phyloP scores from a whole-genome alignment of 768 basidiomycete species.

The Pleurotus platypus region DNA sequence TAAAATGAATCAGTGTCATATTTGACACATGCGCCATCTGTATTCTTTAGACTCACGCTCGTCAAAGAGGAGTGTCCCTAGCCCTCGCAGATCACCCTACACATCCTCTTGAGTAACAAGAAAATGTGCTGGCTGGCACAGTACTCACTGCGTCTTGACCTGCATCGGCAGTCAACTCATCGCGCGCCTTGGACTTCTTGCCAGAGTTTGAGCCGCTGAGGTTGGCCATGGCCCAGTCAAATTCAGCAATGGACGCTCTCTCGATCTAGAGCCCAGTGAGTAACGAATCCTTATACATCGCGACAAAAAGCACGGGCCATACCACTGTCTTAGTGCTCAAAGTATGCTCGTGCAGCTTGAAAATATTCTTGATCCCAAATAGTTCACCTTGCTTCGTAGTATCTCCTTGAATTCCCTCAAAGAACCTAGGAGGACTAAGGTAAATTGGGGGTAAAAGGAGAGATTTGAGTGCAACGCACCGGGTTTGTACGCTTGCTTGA shows the following conservation, averaged over 20 bases:
- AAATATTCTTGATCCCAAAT: slow-evolving; percentile 84
- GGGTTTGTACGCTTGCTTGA: slow-evolving; percentile 77
- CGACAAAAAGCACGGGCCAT: slow-evolving; percentile 17
- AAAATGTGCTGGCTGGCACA: slow-evolving; percentile 1
- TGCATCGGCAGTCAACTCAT: slow-evolving; percentile 38
- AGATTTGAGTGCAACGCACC: slow-evolving; percentile 34
- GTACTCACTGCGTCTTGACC: slow-evolving; percentile 39
- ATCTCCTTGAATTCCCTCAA: slow-evolving; percentile 80
- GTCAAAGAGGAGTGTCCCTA: slow-evolving; percentile 67
- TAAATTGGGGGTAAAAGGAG: no score
- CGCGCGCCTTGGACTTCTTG: slow-evolving; percentile 26
- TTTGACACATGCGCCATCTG: background rate
- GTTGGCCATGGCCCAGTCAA: slow-evolving; percentile 80
- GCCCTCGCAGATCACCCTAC: slow-evolving; percentile 54
- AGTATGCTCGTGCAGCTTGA: slow-evolving; percentile 67
- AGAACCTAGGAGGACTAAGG: slow-evolving; percentile 50
- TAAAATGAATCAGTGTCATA: background rate
- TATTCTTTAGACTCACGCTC: slow-evolving; percentile 41
- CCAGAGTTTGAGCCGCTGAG: slow-evolving; percentile 43
- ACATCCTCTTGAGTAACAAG: background rate
- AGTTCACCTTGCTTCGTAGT: slow-evolving; percentile 73
- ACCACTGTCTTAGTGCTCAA: slow-evolving; percentile 75
- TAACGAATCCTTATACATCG: background rate
- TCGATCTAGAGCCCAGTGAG: slow-evolving; percentile 54
- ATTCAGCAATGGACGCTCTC: slow-evolving; percentile 63